These are phyloP conservation scores for Lachancea fermentati DNA, from an alignment of 805 yeast species.

Conservation along the genomic window DNA sequence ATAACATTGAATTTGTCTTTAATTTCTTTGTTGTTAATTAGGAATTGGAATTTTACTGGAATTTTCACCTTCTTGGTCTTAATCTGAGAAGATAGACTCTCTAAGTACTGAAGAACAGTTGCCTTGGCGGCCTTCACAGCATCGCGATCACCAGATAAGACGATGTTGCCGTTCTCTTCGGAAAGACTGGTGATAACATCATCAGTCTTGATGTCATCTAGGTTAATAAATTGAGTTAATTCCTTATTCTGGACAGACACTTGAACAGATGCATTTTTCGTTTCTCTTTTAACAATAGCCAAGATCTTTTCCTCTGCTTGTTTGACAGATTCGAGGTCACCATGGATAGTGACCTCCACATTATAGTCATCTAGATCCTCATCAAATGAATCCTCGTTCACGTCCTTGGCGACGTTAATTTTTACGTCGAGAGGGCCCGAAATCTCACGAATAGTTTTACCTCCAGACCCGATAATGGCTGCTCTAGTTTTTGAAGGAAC, in stretches of 20 bases:
- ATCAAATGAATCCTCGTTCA: conserved; percentile 36
- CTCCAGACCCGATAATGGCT: conserved; percentile 81
- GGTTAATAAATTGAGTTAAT: conserved; percentile 31
- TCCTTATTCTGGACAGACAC: conserved; percentile 39
- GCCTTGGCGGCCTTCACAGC: conserved; percentile 51
- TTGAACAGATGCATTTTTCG: conserved; percentile 50
- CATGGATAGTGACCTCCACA: conserved; percentile 63
- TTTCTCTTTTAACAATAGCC: conserved; percentile 69
- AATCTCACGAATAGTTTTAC: conserved; percentile 75
- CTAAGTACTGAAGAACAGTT: conserved; percentile 42
- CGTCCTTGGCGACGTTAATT: conserved; percentile 44
- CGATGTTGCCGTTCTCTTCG: conserved; percentile 35
- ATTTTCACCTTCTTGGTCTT: conserved; percentile 52
- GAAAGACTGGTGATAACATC: conserved; percentile 26
- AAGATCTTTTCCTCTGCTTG: conserved; percentile 65
- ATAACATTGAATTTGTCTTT: conserved; percentile 51
- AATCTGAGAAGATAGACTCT: conserved; percentile 40
- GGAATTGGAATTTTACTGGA: conserved; percentile 64
- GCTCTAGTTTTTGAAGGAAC: conserved; percentile 77
- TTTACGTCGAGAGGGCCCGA: conserved; percentile 67
- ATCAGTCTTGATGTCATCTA: conserved; percentile 22
- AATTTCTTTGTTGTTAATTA: conserved; percentile 52
- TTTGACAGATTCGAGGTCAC: conserved; percentile 78
- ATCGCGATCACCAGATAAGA: conserved; percentile 68
- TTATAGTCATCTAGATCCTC: conserved; percentile 56